Evolutionary conservation across 73 alveolate genomes (phyloP), one percentile per base, ranked within the genome.

Genomic region (Symbiodinium pilosum): DNA sequence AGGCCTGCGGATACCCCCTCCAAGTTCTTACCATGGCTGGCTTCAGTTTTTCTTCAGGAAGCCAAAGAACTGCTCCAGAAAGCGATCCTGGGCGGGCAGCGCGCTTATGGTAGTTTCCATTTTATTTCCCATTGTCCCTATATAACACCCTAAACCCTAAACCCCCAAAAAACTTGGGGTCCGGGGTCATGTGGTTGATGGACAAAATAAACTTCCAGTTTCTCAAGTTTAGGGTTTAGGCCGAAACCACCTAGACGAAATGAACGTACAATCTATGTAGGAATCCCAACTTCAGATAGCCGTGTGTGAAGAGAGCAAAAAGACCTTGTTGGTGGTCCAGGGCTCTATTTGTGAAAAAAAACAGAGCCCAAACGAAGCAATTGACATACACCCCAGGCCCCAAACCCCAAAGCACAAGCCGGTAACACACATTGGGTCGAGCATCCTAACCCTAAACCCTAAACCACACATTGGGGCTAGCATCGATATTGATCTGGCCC

Each of bases 61-160:
- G 56, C 87, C 87, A 38, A 91, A 91, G 97, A 68, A 91, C 56
- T 91, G 97, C 88, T 91, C 97, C 75, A 91, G 43, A 54, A 91
- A 91, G 41, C 97, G 97, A 8, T 91, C 97, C 97, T 91, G 24
- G 47, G 59, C 59, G 59, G 59, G 59, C 59, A 16, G 75, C 34
- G 38, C 0, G 75, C 75, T 5, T 11, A 16, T n/a, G n/a, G n/a
- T 47, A 47, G 64, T 7, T 7, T 7, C 64, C 64, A 11, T 11
- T 47, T 7, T 7, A 16, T 47, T 11, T 7, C 64, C 64, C 16
- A 11, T 47, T 11, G 16, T 11, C 64, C 64, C 24, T 47, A 47
- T 47, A 47, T 47, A 47, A 47, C n/a, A 47, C 64, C 64, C 64
- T 47, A 47, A 47, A 47, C 16, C 64, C 64, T 47, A 47, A 47